Conservation (phyloP, 1,139 yeast genomes). For the Pichia sp. region DNA sequence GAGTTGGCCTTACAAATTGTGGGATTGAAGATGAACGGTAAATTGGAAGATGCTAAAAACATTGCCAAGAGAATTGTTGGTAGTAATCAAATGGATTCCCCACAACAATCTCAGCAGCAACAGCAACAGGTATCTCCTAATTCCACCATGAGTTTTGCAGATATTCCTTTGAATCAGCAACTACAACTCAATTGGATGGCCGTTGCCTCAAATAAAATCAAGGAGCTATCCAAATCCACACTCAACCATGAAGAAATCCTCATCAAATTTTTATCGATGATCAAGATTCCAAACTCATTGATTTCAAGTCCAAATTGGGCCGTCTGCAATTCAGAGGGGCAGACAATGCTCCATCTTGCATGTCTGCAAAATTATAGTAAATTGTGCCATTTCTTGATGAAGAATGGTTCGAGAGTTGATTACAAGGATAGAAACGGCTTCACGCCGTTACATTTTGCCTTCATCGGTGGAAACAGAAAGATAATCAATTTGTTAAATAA, state of each 20-base stretch:
- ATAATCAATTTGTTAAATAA: constrained; percentile 54
- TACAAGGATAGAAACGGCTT: constrained; percentile 72
- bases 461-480: constrained; percentile 65
- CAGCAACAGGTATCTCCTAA: background rate
- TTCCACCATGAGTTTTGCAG: constrained; percentile 2
- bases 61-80: constrained; percentile 85
- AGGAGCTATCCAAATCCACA: constrained; percentile 43
- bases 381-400: constrained; percentile 59
- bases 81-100: constrained; percentile 36
- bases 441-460: constrained; percentile 84
- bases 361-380: constrained; percentile 65
- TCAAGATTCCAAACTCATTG: constrained; percentile 59
- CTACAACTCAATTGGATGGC: constrained; percentile 39
- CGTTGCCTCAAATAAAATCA: constrained; percentile 37
- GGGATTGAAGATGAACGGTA: constrained; percentile 92
- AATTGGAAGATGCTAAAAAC: constrained; percentile 84
- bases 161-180: constrained; percentile 11
- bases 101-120: background rate
- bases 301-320: constrained; percentile 69
- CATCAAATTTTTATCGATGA: constrained; percentile 59
- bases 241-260: constrained; percentile 55
- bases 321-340: constrained; percentile 75
- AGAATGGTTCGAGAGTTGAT: constrained; percentile 78
- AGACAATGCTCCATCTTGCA: constrained; percentile 81
- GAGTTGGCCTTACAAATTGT: constrained; percentile 92